Conservation (phyloP, 352 stramenopile genomes). For the Phytophthora kernoviae region DNA sequence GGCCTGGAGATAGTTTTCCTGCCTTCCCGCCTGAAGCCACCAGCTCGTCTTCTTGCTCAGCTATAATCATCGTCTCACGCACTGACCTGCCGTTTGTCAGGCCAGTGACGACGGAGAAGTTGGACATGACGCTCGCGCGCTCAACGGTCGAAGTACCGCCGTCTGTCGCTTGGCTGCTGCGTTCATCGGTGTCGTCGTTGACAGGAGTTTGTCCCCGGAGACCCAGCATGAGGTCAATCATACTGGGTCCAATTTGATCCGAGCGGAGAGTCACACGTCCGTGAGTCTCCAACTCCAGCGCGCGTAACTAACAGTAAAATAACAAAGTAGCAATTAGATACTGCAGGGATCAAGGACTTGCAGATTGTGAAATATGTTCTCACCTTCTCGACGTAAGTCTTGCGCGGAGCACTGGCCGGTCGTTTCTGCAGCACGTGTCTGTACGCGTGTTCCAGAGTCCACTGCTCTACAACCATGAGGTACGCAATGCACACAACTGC, state of each 20-base stretch:
- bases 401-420: conserved; percentile 62
- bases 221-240: conserved; percentile 78
- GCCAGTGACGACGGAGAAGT: conserved; percentile 55
- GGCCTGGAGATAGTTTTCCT: conserved; percentile 20
- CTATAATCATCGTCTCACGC: conserved; percentile 71
- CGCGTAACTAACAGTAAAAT: conserved; percentile 38
- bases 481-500: conserved; percentile 71
- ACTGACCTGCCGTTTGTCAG: conserved; percentile 56
- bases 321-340: conserved; percentile 8
- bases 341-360: background rate
- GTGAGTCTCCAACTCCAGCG: conserved; percentile 61
- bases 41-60: conserved; percentile 63
- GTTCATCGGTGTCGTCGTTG: conserved; percentile 45
- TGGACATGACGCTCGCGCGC: conserved; percentile 64
- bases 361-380: background rate
- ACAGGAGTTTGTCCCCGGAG: conserved; percentile 47
- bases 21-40: conserved; percentile 16
- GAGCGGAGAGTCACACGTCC: conserved; percentile 65
- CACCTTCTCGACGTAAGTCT: conserved; percentile 71
- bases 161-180: conserved; percentile 52
- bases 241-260: conserved; percentile 67
- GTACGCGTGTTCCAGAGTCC: conserved; percentile 67
- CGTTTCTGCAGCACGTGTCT: conserved; percentile 64
- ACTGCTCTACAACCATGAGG: conserved; percentile 61
- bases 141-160: conserved; percentile 46